Evolutionary conservation across 495 filamentous ascomycete genomes (phyloP).

Genomic region (Podospora sp.): DNA sequence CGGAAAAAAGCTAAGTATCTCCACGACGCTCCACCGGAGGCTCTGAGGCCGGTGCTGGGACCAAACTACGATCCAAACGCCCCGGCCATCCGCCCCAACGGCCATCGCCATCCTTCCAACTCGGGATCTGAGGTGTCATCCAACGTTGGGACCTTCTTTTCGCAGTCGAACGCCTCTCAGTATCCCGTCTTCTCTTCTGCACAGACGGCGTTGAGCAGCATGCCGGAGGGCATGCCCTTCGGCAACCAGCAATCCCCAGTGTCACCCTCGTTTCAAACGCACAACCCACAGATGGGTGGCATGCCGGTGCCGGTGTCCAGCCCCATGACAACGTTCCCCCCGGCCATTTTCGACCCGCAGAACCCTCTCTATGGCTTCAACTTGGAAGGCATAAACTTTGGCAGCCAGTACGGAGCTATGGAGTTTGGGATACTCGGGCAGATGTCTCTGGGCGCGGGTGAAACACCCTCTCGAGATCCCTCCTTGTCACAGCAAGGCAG

Average conservation of each 20-base stretch:
- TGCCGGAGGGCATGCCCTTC: slow-evolving; percentile 57
- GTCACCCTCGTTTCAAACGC: slow-evolving; percentile 63
- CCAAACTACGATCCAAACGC: slow-evolving; percentile 56
- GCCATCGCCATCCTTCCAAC: slow-evolving; percentile 36
- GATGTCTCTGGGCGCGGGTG: slow-evolving; percentile 83
- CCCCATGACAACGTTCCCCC: slow-evolving; percentile 53
- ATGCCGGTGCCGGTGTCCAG: slow-evolving; percentile 38
- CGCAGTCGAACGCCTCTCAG: slow-evolving; percentile 42
- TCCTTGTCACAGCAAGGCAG: slow-evolving; percentile 41
- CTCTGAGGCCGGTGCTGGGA: slow-evolving; percentile 56
- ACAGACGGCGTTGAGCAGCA: slow-evolving; percentile 30
- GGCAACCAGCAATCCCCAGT: slow-evolving; percentile 68
- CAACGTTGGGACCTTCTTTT: slow-evolving; percentile 39
- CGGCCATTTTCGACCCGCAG: slow-evolving; percentile 77
- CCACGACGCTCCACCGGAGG: slow-evolving; percentile 87
- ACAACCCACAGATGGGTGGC: slow-evolving; percentile 28
- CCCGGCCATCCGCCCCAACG: slow-evolving; percentile 37
- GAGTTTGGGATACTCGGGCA: slow-evolving; percentile 95
- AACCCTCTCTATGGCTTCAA: slow-evolving; percentile 95
- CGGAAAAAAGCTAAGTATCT: slow-evolving; percentile 99
- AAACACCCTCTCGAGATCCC: slow-evolving; percentile 71
- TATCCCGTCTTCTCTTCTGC: slow-evolving; percentile 37
- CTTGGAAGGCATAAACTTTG: slow-evolving; percentile 90
- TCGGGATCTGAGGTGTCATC: slow-evolving; percentile 38
- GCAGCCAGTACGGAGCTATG: slow-evolving; percentile 88